Percentiles rank a stretch among this genome's conserved stretches.
Evolutionary conservation across 352 stramenopile species (phyloP).

Genomic region (Phytopythium montanum): DNA sequence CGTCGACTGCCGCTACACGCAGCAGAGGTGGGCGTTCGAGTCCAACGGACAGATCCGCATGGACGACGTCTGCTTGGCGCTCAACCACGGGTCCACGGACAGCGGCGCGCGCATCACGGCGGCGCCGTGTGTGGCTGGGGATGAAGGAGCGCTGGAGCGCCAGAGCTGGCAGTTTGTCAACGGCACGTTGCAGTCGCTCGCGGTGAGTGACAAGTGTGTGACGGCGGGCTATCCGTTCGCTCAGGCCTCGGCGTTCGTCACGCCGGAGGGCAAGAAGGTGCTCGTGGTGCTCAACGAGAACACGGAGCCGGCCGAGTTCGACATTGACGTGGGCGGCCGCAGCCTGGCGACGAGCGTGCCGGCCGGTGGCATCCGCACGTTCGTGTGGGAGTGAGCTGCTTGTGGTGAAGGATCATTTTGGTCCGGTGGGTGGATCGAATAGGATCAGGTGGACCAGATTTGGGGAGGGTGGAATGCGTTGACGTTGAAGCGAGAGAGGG

Average conservation of each 20-base stretch:
- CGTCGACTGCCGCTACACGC: constrained; percentile 64
- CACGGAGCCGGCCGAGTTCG: constrained; percentile 64
- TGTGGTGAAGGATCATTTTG: background rate
- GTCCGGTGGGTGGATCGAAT: background rate
- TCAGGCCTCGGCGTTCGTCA: constrained; percentile 66
- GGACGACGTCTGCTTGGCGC: constrained; percentile 54
- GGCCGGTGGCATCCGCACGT: constrained; percentile 64
- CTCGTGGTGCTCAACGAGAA: constrained; percentile 86
- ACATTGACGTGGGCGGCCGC: constrained; percentile 41
- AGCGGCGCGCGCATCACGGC: constrained; percentile 50
- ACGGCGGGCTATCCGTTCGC: constrained; percentile 78
- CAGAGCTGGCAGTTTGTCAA: constrained; percentile 65
- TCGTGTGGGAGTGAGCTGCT: constrained; percentile 44
- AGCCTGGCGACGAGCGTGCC: constrained; percentile 54
- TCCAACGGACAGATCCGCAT: constrained; percentile 49
- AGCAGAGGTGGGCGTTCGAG: constrained; percentile 64
- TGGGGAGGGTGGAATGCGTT: background rate
- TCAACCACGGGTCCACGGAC: constrained; percentile 61
- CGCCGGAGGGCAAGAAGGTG: constrained; percentile 66
- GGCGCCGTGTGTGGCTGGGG: constrained; percentile 32
- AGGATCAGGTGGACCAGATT: background rate
- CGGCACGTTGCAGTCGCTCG: constrained; percentile 48
- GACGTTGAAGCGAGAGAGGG: background rate
- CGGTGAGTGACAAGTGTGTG: constrained; percentile 62
- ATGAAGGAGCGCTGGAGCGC: constrained; percentile 24